Evolutionary conservation across 202 grass and related monocot species (phyloP).

Genomic region (Saccharum hybrid): DNA sequence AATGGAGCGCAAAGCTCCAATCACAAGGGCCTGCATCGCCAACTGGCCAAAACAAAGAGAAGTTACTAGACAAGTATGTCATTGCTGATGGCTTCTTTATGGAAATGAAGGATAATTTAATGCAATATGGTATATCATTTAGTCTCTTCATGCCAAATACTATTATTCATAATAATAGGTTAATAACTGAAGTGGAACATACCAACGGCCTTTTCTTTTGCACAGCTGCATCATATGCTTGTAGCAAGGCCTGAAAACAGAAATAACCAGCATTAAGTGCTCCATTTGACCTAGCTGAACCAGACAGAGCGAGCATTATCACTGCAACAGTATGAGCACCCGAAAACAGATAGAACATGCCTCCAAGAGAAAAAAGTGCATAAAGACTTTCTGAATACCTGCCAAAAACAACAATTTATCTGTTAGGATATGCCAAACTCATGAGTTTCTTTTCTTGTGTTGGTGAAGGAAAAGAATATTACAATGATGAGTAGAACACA

Average conservation of each 20-base stretch:
- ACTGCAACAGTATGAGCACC: conserved; percentile 68
- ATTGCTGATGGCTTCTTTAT: background rate
- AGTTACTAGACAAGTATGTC: conserved; percentile 31
- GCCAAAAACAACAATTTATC: conserved; percentile 41
- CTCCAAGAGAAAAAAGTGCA: conserved; percentile 77
- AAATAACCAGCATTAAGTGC: conserved; percentile 97
- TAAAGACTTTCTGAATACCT: conserved; percentile 93
- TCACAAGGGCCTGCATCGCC: conserved; percentile 53
- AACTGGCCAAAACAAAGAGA: conserved; percentile 55
- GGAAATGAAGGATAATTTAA: background rate
- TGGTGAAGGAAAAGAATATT: conserved; percentile 44
- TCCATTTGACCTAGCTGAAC: conserved; percentile 96
- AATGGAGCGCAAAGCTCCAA: conserved; percentile 54
- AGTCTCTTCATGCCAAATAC: background rate
- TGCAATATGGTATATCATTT: background rate
- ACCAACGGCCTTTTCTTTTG: conserved; percentile 74
- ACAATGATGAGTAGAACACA: conserved; percentile 95
- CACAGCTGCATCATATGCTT: conserved; percentile 67
- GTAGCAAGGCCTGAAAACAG: conserved; percentile 82
- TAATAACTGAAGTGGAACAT: conserved; percentile 33
- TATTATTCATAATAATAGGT: background rate
- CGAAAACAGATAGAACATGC: conserved; percentile 85
- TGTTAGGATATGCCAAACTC: conserved; percentile 25
- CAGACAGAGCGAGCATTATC: conserved; percentile 90
- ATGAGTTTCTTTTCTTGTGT: conserved; percentile 26